Evolutionary conservation across 2,329 filamentous ascomycete species (phyloP), one percentile per base, ranked within the genome.

Genomic region (Zymoseptoria tritici): DNA sequence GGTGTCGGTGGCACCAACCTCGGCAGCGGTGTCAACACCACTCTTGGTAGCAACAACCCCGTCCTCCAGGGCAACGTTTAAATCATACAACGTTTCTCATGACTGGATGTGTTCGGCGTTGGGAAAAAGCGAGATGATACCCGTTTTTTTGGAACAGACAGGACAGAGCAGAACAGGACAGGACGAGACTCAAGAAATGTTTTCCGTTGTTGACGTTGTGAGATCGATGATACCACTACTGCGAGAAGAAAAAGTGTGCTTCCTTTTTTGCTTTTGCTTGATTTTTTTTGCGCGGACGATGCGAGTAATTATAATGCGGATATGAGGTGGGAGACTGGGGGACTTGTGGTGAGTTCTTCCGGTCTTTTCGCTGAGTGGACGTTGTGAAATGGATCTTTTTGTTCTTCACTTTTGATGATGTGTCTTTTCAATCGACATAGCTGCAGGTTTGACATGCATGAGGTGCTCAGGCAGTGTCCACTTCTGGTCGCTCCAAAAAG

Each of bases 41-140:
- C 72, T 2, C 72, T 78, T 46, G 76, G 76, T 60, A 69, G 71
- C 46, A 65, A 74, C 64, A 78, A 78, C 73, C 76, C 76, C 4
- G 77, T 78, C 49, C 71, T 76, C 65, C 74, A 73, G 55, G 76
- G 77, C 56, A 56, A 61, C 31, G 71, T 71, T 57, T 75, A 73
- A 66, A 59, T 50, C 55, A 59, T 55, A 21, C 20, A 24, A 24
- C 24, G n/a, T 46, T 50, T 19, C 21, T 57, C 57, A 59, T 29
- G 51, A 22, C 13, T 9, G 21, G 22, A 53, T 19, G n/a, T 19
- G 52, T 29, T n/a, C 8, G 22, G 22, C 20, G 22, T 29, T 29
- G 29, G 22, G 51, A 57, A 54, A 19, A 31, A 51, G 22, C 19
- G 54, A 49, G 26, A 50, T 29, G 13, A 57, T 31, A 46, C 31